These are phyloP conservation scores for Alternaria panax DNA, from an alignment of 2,329 filamentous ascomycete species.

Conservation along the genomic window DNA sequence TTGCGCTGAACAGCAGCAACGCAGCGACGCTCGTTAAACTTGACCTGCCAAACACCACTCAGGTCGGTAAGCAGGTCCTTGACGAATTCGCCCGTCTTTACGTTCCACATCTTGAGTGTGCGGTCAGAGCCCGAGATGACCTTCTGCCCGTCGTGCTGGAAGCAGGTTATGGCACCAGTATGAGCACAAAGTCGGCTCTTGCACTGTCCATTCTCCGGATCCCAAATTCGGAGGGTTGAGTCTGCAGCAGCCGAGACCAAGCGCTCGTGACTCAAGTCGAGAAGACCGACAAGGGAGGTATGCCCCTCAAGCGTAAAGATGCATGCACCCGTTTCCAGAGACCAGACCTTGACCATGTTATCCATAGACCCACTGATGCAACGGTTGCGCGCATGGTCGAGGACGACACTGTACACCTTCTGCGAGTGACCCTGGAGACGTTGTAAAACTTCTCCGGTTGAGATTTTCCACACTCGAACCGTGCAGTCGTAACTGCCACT, in stretches of 20 bases:
- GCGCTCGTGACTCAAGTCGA: conserved; percentile 87
- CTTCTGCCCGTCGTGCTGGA: conserved; percentile 96
- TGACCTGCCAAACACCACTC: conserved; percentile 98
- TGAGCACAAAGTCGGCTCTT: conserved; percentile 90
- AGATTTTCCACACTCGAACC: conserved; percentile 96
- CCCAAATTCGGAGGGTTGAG: conserved; percentile 95
- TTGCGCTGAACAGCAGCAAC: conserved; percentile 96
- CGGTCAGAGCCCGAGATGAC: conserved; percentile 96
- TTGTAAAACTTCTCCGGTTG: conserved; percentile 86
- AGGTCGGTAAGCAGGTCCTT: conserved; percentile 92
- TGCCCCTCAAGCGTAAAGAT: conserved; percentile 93
- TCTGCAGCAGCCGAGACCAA: conserved; percentile 95
- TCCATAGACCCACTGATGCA: conserved; percentile 99
- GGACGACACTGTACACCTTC: conserved; percentile 96
- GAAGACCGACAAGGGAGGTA: conserved; percentile 85
- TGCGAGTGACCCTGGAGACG: conserved; percentile 84
- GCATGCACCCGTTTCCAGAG: conserved; percentile 82
- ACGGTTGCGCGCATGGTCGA: conserved; percentile 88
- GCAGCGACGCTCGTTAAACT: conserved; percentile 93
- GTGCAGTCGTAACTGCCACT: conserved; percentile 97
- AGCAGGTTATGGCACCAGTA: conserved; percentile 97
- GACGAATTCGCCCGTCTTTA: conserved; percentile 88
- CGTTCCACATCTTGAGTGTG: conserved; percentile 98
- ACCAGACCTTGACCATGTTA: conserved; percentile 97
- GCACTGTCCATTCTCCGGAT: conserved; percentile 90